A percentile compares a stretch with the other conserved stretches of the same genome.
Conservation (phyloP, 1,284 basidiomycete species). For the Puccinia horiana region DNA sequence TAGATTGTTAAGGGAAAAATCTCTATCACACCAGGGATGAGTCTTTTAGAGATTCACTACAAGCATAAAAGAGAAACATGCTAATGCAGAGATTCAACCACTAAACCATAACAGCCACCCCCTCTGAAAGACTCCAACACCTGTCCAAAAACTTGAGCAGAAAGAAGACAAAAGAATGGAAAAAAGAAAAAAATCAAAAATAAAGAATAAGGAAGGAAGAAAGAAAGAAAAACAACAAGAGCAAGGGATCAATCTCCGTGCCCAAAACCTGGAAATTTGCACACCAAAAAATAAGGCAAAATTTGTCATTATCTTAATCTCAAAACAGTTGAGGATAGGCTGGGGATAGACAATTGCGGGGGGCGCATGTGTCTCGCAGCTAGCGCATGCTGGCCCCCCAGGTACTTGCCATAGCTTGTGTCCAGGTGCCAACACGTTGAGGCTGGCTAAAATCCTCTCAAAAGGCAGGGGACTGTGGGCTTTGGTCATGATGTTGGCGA, state of each 20-base stretch:
- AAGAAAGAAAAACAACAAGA: neutral
- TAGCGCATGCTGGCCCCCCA: constrained; percentile 1
- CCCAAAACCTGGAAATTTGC: neutral
- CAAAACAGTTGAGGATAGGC: neutral
- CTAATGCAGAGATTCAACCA: too few species aligned
- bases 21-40: too few species aligned
- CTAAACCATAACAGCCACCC: constrained; percentile 4
- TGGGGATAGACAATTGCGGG: constrained; percentile 1
- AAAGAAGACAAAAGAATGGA: neutral
- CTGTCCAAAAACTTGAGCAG: neutral
- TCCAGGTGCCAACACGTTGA: neutral
- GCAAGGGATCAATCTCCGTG: neutral
- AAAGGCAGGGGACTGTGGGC: neutral
- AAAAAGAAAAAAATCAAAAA: constrained; percentile 9
- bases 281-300: neutral
- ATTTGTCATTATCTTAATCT: neutral
- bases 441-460: constrained; percentile 18
- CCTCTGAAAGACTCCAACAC: neutral
- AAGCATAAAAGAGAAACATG: too few species aligned
- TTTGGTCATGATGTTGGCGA: constrained; percentile 28
- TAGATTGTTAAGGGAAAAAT: too few species aligned
- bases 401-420: constrained; percentile 6
- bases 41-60: too few species aligned
- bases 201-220: neutral
- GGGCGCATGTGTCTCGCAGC: neutral